Conservation (phyloP, 23 red algal genomes). For the Cyanidium caldarium region DNA sequence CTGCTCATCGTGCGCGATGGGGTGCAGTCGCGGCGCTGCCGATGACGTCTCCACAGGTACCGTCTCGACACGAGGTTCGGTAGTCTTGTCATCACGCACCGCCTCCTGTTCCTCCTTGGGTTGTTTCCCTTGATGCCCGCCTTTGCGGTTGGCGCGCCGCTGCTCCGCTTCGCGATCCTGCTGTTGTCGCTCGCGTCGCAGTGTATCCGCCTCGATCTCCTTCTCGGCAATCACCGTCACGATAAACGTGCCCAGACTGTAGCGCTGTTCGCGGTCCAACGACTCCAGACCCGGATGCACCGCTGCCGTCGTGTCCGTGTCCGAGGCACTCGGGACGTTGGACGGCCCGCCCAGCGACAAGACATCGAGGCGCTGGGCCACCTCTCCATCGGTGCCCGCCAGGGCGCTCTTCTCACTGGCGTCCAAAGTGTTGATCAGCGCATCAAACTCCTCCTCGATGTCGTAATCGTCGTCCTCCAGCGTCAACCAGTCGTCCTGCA, state of each 20-base stretch:
- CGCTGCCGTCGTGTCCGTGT: too few relatives aligned
- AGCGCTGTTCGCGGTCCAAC: background rate
- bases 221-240: slow-evolving; percentile 5
- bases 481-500: too few relatives aligned
- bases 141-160: too few relatives aligned
- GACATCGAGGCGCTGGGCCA: background rate
- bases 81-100: too few relatives aligned
- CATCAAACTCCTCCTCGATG: slow-evolving; percentile 1
- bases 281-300: slow-evolving; percentile 4
- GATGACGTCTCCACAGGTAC: too few relatives aligned
- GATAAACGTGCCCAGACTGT: background rate
- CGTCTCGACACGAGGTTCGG: too few relatives aligned
- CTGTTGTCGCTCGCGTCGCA: background rate
- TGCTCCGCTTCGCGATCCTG: background rate
- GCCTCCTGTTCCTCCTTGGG: background rate
- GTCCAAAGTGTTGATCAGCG: background rate
- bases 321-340: background rate
- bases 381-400: background rate
- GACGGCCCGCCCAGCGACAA: background rate
- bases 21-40: background rate
- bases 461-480: background rate
- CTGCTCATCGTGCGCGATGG: background rate
- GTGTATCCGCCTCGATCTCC: too few relatives aligned
- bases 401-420: background rate
- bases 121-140: too few relatives aligned